Evolutionary conservation across 352 stramenopile species (phyloP), one percentile per base, ranked within the genome.

Genomic region (Pythium dissotocum): DNA sequence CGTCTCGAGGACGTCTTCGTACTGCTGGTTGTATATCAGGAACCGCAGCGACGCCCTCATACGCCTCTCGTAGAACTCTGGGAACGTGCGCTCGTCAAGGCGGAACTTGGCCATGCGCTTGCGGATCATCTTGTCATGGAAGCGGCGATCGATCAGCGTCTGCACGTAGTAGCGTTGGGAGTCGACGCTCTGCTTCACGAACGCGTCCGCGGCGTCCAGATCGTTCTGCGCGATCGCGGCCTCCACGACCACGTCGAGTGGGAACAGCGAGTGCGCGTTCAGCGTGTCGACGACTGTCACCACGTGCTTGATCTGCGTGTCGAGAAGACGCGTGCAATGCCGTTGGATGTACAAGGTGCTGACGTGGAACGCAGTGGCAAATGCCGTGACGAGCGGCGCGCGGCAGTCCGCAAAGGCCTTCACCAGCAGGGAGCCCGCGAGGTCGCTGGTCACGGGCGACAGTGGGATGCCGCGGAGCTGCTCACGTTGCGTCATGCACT

Each of bases 111-210:
- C 71, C 14, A 94, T 67, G 18, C 84, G 74, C 67, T 90, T 90
- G 65, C 89, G 89, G 69, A 93, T 81, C 42, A 89, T 56, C 70
- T 93, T 91, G 70, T 92, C 82, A 10, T 75, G 58, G 8, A 80
- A 59, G 36, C 79, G 70, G 49, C 52, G 14, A 35, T 80, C 60
- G 12, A 94, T 77, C 18, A 94, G 65, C 61, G 79, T 71, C 46
- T 86, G 72, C 28, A 94, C 67, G 53, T 80, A 89, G 42, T 67
- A 9, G 9, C 71, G 53, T 64, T 91, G 86, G 4, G 77, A 75
- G 18, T 69, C 63, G 8, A 53, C 40, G 21, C 79, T 63, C 21
- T 67, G 63, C 21, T 77, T 71, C 32, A 88, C 82, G 63, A 88
- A 91, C 44, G 74, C 26, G 63, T 94, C 86, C 6, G 77, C 86